Conservation (phyloP, 1,139 yeast species). For the Hansenula sp. region DNA sequence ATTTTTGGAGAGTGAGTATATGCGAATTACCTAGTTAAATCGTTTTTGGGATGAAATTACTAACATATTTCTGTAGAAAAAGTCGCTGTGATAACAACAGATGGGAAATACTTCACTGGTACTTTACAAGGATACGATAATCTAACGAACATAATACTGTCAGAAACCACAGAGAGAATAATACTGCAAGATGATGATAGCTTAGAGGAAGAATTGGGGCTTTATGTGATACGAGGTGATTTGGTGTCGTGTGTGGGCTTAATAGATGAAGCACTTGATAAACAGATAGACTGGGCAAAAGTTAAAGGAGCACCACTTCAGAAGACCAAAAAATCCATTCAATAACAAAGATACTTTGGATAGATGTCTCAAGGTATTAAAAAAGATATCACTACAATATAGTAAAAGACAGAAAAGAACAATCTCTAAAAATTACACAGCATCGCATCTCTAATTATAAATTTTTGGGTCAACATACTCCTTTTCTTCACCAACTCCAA, state of each 20-base stretch:
- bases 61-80: slow-evolving; percentile 14
- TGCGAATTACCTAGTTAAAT: too few relatives aligned
- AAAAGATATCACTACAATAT: too few relatives aligned
- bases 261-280: slow-evolving; percentile 50
- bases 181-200: slow-evolving; percentile 37
- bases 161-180: slow-evolving; percentile 53
- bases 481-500: slow-evolving; percentile 32
- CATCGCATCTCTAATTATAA: slow-evolving; percentile 11
- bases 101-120: slow-evolving; percentile 70
- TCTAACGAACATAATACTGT: slow-evolving; percentile 66
- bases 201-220: slow-evolving; percentile 54
- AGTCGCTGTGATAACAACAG: slow-evolving; percentile 78
- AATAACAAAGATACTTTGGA: background rate
- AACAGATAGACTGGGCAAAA: slow-evolving; percentile 52
- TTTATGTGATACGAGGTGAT: slow-evolving; percentile 76
- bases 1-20: slow-evolving; percentile 18
- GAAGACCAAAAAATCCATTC: slow-evolving; percentile 18
- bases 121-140: slow-evolving; percentile 77
- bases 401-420: too few relatives aligned
- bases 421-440: background rate
- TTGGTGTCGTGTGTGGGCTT: slow-evolving; percentile 75
- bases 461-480: slow-evolving; percentile 19
- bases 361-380: too few relatives aligned
- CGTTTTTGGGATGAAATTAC: slow-evolving; percentile 2
- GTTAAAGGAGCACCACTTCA: slow-evolving; percentile 27